These are phyloP conservation scores for Aspergillus sp. DNA, from an alignment of 2,329 filamentous ascomycete genomes.

Conservation along the genomic window DNA sequence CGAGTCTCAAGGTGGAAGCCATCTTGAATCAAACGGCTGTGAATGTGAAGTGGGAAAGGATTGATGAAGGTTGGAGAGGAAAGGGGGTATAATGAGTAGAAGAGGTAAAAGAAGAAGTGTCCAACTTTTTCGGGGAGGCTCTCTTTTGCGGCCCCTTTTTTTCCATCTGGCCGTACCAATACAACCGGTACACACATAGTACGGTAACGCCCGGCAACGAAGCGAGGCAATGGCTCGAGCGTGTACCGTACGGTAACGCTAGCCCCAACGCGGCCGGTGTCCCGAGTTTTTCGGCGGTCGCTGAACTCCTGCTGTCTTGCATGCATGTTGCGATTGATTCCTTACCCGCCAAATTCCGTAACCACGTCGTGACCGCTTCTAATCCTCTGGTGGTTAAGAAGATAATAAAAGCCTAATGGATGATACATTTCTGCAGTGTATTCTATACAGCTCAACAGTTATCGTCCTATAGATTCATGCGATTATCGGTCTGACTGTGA, in stretches of 20 bases:
- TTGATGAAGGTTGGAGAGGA: constrained; percentile 28
- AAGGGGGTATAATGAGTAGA: constrained; percentile 28
- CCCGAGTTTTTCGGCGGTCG: constrained; percentile 11
- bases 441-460: too few species aligned
- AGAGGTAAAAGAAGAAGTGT: constrained; percentile 17
- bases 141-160: constrained; percentile 28
- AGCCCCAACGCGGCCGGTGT: constrained; percentile 18
- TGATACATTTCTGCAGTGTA: too few species aligned
- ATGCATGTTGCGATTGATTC: too few species aligned
- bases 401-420: too few species aligned
- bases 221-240: constrained; percentile 6
- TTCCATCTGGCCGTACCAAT: constrained; percentile 29
- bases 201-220: constrained; percentile 12
- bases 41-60: constrained; percentile 18
- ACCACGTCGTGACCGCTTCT: too few species aligned
- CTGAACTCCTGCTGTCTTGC: too few species aligned
- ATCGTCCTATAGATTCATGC: too few species aligned
- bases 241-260: constrained; percentile 23
- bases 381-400: too few species aligned
- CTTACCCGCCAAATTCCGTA: too few species aligned
- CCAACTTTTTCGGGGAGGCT: constrained; percentile 15
- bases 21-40: constrained; percentile 53
- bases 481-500: too few species aligned
- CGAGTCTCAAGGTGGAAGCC: constrained; percentile 78
- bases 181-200: constrained; percentile 25